Base-by-base conservation (phyloP, 2,329 filamentous ascomycete genomes). In the Epichloe sibirici region DNA sequence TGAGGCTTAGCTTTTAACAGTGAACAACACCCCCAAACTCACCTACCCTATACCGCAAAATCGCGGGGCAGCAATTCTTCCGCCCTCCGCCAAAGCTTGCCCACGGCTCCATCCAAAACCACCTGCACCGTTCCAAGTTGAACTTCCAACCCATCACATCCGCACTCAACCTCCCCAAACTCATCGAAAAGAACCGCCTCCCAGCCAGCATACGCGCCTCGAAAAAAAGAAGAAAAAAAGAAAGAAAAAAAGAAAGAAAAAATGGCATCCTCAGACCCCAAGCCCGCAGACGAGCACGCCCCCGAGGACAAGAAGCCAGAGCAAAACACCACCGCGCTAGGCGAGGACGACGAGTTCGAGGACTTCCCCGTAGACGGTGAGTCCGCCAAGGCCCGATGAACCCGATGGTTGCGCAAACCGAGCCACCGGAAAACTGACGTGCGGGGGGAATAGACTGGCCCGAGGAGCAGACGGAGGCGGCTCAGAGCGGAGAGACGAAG, bases 311-410 rank as follows among this genome's bases (percentile, higher is more conserved):
- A 64, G 56, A 59, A 63, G 51, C 57, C 71, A 56, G 66, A 71
- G 54, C 73, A 76, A 59, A 73, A 75, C 59, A 74, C 81, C 63
- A 61, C 84, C 37, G 80, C 86, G 54, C 78, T 97, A 31, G 93
- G 95, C 69, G 93, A 98, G 69, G 93, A 98, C 66, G 93, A 98
- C 69, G 93, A 98, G 74, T 98, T 98, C 64, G 93, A 98, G 68
- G 93, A 98, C 69, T 98, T 98, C 65, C 93, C 93, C 28, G 87
- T 95, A 53, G 91, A 98, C 73, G 90, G 93, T 95, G 72, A 43
- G 74, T 31, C 13, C 1, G 42, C 38, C 11, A 21, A 2, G 15
- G 17, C 28, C 28, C 25, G 3, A 3, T 28, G 35, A 9, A 15
- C 11, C 21, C 23, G 21, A 35, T 31, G 7, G 5, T 7, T n/a